These are phyloP conservation scores for Lunularia cruciata DNA, from an alignment of 225 moss, liverwort and hornwort species.

Conservation along the genomic window DNA sequence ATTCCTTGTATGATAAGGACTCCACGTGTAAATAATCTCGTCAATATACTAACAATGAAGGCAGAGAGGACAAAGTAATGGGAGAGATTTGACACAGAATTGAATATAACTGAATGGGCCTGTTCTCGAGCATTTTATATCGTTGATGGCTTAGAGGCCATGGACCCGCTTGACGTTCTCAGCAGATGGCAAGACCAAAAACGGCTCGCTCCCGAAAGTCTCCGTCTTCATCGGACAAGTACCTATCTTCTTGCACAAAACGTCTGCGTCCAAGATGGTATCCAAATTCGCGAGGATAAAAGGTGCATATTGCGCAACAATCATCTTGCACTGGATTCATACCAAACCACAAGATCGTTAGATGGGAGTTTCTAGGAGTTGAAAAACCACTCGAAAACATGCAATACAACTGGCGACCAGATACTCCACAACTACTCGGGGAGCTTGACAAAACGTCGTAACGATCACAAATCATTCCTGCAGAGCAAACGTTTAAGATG, in stretches of 20 bases:
- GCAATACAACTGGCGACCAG: too few species aligned
- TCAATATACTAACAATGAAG: background rate
- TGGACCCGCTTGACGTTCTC: constrained; percentile 20
- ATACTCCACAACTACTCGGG: too few species aligned
- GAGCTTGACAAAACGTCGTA: too few species aligned
- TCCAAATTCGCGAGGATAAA: constrained; percentile 79
- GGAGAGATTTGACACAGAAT: background rate
- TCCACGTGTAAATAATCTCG: background rate
- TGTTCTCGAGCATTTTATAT: background rate
- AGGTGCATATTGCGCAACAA: constrained; percentile 79
- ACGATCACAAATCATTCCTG: too few species aligned
- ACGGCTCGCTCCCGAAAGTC: constrained; percentile 9
- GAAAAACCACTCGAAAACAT: too few species aligned
- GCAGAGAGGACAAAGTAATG: background rate
- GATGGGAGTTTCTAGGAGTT: too few species aligned
- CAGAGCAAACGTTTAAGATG: too few species aligned
- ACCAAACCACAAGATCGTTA: background rate
- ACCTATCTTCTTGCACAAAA: constrained; percentile 72
- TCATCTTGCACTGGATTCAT: constrained; percentile 65
- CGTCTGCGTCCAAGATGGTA: constrained; percentile 69
- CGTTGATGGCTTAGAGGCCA: constrained; percentile 8
- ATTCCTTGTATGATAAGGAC: background rate
- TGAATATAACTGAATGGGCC: background rate
- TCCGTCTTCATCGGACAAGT: constrained; percentile 40
- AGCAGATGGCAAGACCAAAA: constrained; percentile 21